phyloP scores from a whole-genome alignment of 768 basidiomycete genomes.

The Boletus vermiculosoides region DNA sequence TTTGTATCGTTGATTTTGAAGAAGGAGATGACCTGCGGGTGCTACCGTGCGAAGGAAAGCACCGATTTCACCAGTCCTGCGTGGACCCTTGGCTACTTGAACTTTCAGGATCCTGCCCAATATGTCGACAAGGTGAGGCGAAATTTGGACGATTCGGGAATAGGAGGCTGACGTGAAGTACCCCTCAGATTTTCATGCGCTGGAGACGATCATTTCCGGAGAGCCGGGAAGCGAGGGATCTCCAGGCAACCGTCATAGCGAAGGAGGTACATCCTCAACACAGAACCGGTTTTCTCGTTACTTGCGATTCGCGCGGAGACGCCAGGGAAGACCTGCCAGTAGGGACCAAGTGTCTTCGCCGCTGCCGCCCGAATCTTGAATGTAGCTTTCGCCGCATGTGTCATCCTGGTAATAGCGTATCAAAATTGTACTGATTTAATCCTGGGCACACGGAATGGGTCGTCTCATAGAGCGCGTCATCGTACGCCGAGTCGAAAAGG shows the following conservation, averaged over 20 bases:
- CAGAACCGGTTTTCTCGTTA: slow-evolving; percentile 56
- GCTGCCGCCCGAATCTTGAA: slow-evolving; percentile 9
- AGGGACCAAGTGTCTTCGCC: slow-evolving; percentile 25
- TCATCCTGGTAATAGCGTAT: neutral
- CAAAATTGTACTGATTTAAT: neutral
- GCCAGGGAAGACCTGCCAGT: slow-evolving; percentile 42
- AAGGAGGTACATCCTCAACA: slow-evolving; percentile 13
- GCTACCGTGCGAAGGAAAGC: slow-evolving; percentile 88
- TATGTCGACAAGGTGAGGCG: slow-evolving; percentile 81
- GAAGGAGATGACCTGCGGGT: slow-evolving; percentile 90
- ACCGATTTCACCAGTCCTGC: slow-evolving; percentile 85
- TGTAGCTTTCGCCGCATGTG: neutral
- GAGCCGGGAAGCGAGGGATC: slow-evolving; percentile 21
- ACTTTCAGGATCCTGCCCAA: slow-evolving; percentile 86
- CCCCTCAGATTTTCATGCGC: slow-evolving; percentile 53
- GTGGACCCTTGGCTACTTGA: slow-evolving; percentile 94
- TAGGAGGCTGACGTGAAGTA: neutral
- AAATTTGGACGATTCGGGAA: neutral
- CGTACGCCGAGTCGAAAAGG: neutral
- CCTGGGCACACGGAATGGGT: neutral
- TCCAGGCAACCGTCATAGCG: slow-evolving; percentile 13
- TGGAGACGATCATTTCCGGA: slow-evolving; percentile 54
- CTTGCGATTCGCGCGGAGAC: slow-evolving; percentile 50
- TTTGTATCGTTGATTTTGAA: slow-evolving; percentile 93
- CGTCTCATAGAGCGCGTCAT: neutral